Conservation (phyloP, 345 rosid species). For the Lepidium didymum region DNA sequence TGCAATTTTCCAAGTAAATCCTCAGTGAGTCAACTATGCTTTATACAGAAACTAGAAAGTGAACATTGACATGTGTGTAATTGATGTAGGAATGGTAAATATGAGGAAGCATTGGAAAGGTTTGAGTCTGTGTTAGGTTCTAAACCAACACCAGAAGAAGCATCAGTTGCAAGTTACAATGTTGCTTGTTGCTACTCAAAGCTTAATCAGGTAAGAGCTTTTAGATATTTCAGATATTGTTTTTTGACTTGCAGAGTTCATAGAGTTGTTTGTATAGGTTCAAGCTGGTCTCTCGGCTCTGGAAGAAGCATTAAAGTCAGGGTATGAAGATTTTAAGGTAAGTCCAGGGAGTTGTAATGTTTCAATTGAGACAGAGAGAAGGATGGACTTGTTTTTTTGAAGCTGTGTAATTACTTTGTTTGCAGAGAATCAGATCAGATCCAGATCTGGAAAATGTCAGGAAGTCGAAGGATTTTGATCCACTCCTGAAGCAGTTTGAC, state of each 20-base stretch:
- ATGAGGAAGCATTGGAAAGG: slow-evolving; percentile 77
- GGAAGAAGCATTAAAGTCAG: slow-evolving; percentile 75
- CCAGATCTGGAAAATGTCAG: slow-evolving; percentile 73
- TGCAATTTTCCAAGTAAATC: slow-evolving; percentile 63
- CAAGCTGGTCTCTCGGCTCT: slow-evolving; percentile 92
- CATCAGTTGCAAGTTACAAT: slow-evolving; percentile 84
- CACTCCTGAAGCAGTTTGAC: slow-evolving; percentile 70
- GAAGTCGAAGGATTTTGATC: slow-evolving; percentile 50
- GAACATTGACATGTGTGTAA: neutral
- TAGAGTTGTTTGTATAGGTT: slow-evolving; percentile 34
- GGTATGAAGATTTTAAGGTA: slow-evolving; percentile 93
- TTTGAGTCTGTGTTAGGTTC: slow-evolving; percentile 96
- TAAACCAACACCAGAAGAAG: slow-evolving; percentile 65
- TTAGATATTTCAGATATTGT: neutral
- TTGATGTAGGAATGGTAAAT: slow-evolving; percentile 56
- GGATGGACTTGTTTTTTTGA: slow-evolving; percentile 8
- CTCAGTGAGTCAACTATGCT: neutral
- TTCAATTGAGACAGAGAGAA: neutral
- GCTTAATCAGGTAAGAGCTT: slow-evolving; percentile 62
- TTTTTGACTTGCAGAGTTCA: neutral
- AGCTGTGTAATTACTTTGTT: slow-evolving; percentile 4
- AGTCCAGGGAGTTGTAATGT: neutral
- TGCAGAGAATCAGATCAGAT: slow-evolving; percentile 80
- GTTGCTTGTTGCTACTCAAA: slow-evolving; percentile 93
- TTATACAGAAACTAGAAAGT: neutral